Evolutionary conservation across 106 monocot genomes (phyloP), one percentile per base, ranked within the genome.

Genomic region (Chionographis japonica): DNA sequence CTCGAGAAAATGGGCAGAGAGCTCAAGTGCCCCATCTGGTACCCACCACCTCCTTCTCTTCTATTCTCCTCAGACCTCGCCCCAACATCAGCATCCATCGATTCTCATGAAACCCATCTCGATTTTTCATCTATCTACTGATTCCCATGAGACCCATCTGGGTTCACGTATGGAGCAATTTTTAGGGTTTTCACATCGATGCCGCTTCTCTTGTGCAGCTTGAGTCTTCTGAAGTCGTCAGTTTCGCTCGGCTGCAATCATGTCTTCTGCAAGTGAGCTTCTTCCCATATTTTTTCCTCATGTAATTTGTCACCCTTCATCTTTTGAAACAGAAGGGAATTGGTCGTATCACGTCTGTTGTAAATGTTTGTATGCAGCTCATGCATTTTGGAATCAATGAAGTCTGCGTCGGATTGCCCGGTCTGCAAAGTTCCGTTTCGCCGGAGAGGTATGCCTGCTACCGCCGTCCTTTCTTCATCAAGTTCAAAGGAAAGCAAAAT

Each of bases 1-100:
- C 70, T 98, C 67, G 97, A 97, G 76, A 90, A 77, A 79, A 89
- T 97, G 91, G 87, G 89, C 40, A 77, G 76, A 51, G 97, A 98
- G 76, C 90, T 98, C 79, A 87, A 87, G 61, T 98, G 97, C 83
- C 97, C 97, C n/a, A 90, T 98, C 58, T 98, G 97, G 97, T 98
- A 80, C 13, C 18, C 2, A 11, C 2, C 4, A 7, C 14, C 38
- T 63, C 52, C 52, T 14, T 59, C 8, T 51, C 35, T 39, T 37
- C 58, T 75, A 13, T 4, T 40, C 18, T 12, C 35, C 2, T 13
- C 17, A 36, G 4, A 15, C 50, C 37, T 36, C 37, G 4, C 10
- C 16, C 52, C 40, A 6, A 19, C 18, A 52, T 53, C 50, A 46
- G 5, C 46, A 46, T 10, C 9, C 8, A 46, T 46, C 46, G 46